These are phyloP conservation scores for Lipomyces oligophaga DNA, from an alignment of 805 yeast genomes.

Conservation along the genomic window DNA sequence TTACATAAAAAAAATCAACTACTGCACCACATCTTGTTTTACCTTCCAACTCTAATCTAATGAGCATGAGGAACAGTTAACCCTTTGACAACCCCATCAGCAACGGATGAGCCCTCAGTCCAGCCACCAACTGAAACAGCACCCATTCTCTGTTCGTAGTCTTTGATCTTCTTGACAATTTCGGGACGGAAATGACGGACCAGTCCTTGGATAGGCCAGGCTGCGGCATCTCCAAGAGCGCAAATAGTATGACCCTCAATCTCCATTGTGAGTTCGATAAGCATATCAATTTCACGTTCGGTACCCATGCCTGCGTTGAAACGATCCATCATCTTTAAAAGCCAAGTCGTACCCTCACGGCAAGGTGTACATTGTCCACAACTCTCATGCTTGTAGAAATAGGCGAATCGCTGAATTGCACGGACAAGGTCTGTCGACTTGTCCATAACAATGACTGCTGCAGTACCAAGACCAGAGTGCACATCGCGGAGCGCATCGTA, in stretches of 20 bases:
- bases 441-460: conserved; percentile 89
- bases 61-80: conserved; percentile 34
- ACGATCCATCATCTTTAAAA: conserved; percentile 79
- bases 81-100: conserved; percentile 62
- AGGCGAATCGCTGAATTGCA: conserved; percentile 79
- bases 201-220: conserved; percentile 90
- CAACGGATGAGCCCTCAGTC: conserved; percentile 56
- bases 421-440: conserved; percentile 78
- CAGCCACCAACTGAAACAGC: conserved; percentile 71
- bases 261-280: conserved; percentile 77
- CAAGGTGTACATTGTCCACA: conserved; percentile 96
- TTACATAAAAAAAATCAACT: too few relatives aligned
- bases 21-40: too few relatives aligned
- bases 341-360: conserved; percentile 89
- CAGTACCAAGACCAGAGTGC: conserved; percentile 87
- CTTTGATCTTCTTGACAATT: conserved; percentile 68
- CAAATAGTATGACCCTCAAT: conserved; percentile 90
- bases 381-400: conserved; percentile 86
- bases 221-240: conserved; percentile 90
- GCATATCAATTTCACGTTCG: conserved; percentile 77
- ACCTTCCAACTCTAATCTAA: too few relatives aligned
- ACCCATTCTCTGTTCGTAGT: conserved; percentile 51
- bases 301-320: conserved; percentile 74
- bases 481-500: conserved; percentile 80
- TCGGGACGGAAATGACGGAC: conserved; percentile 80